Conservation (phyloP, 192 early-diverging fungal genomes). For the Coemansia javaensis region DNA sequence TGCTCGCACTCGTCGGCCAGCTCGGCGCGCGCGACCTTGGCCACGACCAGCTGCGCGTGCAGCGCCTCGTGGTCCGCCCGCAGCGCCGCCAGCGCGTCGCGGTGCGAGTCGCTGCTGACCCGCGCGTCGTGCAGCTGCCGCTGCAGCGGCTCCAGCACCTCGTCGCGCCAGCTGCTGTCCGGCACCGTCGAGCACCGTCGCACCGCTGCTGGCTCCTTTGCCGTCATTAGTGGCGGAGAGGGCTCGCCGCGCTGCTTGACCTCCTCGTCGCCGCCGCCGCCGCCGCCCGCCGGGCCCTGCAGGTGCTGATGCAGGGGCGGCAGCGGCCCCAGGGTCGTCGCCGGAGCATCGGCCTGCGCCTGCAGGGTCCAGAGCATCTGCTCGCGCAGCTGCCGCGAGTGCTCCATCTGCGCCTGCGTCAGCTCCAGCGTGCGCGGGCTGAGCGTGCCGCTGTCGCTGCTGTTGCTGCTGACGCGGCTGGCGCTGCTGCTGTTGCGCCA, state of each 20-base stretch:
- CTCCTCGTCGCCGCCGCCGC: neutral
- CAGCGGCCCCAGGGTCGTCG: constrained; percentile 13
- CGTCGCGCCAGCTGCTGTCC: constrained; percentile 36
- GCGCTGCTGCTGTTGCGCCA: neutral
- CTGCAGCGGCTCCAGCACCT: constrained; percentile 43
- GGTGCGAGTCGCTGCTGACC: constrained; percentile 37
- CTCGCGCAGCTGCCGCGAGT: constrained; percentile 38
- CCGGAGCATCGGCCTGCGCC: constrained; percentile 19
- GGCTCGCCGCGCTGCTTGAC: neutral
- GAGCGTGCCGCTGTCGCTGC: neutral
- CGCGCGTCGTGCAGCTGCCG: constrained; percentile 41
- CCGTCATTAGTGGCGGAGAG: no score
- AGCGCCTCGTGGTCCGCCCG: constrained; percentile 31
- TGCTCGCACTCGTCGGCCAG: constrained; percentile 42
- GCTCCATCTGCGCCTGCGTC: constrained; percentile 21
- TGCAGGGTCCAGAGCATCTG: constrained; percentile 36
- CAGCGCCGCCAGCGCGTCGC: constrained; percentile 33
- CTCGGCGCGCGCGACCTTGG: constrained; percentile 19
- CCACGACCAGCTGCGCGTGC: constrained; percentile 29
- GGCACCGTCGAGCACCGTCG: neutral
- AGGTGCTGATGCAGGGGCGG: neutral
- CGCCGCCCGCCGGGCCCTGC: neutral
- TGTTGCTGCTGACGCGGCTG: neutral
- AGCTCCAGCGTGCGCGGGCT: constrained; percentile 36
- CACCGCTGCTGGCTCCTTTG: no score